Percentiles rank a stretch among this genome's conserved stretches.
Evolutionary conservation across 306 rosid genomes (phyloP).

Genomic region (Gillenia trifoliata): DNA sequence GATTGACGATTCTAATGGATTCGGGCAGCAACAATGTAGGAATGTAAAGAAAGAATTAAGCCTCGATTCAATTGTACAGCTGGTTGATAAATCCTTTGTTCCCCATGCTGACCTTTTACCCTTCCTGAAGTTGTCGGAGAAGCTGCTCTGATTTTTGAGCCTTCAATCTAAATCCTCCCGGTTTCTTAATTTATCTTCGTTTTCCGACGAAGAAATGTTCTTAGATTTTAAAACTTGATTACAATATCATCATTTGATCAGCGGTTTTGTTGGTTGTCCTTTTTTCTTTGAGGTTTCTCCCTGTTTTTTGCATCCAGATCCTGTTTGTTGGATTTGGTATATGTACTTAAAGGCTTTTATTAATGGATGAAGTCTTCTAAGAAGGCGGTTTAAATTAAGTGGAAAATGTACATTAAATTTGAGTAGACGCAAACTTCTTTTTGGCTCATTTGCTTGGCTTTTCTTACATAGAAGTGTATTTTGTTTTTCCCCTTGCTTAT

Average conservation of each 20-base stretch:
- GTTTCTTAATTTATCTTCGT: constrained; percentile 18
- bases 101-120: constrained; percentile 34
- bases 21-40: constrained; percentile 66
- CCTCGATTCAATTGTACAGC: constrained; percentile 50
- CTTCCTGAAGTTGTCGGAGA: constrained; percentile 20
- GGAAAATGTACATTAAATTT: not conserved
- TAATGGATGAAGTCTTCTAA: constrained; percentile 6
- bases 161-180: constrained; percentile 1
- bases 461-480: too few relatives aligned
- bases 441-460: too few relatives aligned
- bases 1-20: constrained; percentile 77
- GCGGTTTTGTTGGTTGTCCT: constrained; percentile 24
- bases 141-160: constrained; percentile 23
- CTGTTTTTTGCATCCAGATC: constrained; percentile 4
- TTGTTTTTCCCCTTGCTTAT: too few relatives aligned
- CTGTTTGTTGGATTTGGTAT: constrained; percentile 15
- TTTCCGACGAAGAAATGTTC: too few relatives aligned
- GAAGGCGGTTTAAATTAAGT: not conserved
- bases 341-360: not conserved
- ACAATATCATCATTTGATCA: constrained; percentile 2
- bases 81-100: constrained; percentile 30
- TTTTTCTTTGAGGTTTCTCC: constrained; percentile 10
- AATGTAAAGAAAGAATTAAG: constrained; percentile 38
- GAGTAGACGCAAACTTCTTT: too few relatives aligned
- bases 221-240: too few relatives aligned